Evolutionary conservation across 441 rosid genomes (phyloP), one percentile per base, ranked within the genome.

Genomic region (Gossypium trilobum): DNA sequence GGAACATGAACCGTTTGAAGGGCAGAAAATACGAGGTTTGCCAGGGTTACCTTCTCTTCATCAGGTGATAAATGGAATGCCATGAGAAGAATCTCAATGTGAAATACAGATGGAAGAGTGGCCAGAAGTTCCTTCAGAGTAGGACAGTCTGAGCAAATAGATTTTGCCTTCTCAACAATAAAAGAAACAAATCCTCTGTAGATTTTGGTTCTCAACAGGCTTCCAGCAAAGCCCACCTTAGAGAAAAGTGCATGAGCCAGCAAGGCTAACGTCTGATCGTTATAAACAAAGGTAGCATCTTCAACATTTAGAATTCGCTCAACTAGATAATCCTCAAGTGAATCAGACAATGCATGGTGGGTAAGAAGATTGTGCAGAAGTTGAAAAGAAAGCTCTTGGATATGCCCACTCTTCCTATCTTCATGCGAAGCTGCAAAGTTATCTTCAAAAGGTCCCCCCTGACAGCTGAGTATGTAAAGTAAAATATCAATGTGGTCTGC

Each of bases 21-120:
- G 51, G 94, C 79, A 61, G 87, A 84, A 74, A 86, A 79, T 60
- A 92, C 72, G 46, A 87, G 78, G 75, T 83, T 85, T 64, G 93
- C 91, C 78, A 89, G 81, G 22, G 77, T 77, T 64, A 79, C 84
- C 89, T 88, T 96, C 77, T 96, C 99, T 78, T 70, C 88, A 67
- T 85, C 84, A 63, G 89, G 79, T 50, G 99, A 96, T 79, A 96
- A 82, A 83, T 96, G 98, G 84, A 94, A 96, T 65, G 97, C 93
- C 90, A 91, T 85, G 39, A 94, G 85, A 78, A 96, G 97, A 85
- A 96, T 89, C 90, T 96, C 96, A 79, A 94, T 77, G 81, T 96
- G 97, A 81, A 90, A 91, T 58, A 84, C 83, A 48, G 99, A 90
- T 57, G 99, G 99, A 77, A 94, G 99, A 74, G 83, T 82, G 57